Evolutionary conservation across 495 filamentous ascomycete genomes (phyloP).

Genomic region (Neurospora pannonica): DNA sequence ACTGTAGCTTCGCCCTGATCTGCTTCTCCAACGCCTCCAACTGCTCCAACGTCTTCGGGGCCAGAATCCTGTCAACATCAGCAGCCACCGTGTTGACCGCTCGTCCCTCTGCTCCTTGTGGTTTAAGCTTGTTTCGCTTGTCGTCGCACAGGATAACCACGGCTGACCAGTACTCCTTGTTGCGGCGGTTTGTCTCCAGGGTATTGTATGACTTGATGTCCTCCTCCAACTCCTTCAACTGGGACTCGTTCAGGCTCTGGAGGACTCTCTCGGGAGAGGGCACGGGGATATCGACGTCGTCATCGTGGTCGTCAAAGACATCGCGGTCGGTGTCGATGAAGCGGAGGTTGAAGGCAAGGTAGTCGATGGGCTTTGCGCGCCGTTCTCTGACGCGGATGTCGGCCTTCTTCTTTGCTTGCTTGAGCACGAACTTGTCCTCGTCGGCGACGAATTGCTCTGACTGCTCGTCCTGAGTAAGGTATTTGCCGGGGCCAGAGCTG

Average conservation of each 20-base stretch:
- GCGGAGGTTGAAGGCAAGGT: conserved; percentile 83
- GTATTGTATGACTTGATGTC: conserved; percentile 81
- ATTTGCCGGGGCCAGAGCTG: conserved; percentile 15
- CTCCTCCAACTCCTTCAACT: conserved; percentile 69
- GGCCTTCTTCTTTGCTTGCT: conserved; percentile 96
- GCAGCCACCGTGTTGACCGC: conserved; percentile 71
- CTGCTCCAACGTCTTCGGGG: conserved; percentile 80
- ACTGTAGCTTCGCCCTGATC: conserved; percentile 72
- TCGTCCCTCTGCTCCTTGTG: conserved; percentile 53
- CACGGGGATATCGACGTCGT: conserved; percentile 60
- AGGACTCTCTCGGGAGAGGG: conserved; percentile 69
- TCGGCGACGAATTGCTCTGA: conserved; percentile 79
- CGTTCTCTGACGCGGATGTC: conserved; percentile 92
- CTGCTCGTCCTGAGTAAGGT: conserved; percentile 56
- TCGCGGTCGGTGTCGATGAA: conserved; percentile 77
- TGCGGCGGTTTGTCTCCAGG: conserved; percentile 67
- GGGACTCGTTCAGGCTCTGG: conserved; percentile 56
- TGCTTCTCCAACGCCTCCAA: conserved; percentile 75
- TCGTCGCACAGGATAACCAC: conserved; percentile 79
- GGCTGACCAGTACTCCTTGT: conserved; percentile 86
- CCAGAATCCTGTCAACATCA: conserved; percentile 79
- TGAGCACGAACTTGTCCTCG: conserved; percentile 92
- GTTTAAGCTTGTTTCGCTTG: conserved; percentile 55
- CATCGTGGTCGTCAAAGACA: conserved; percentile 73
- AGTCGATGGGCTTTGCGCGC: conserved; percentile 88